These are phyloP conservation scores for Hypoxylon rickii DNA, from an alignment of 495 filamentous ascomycete species.

Conservation along the genomic window DNA sequence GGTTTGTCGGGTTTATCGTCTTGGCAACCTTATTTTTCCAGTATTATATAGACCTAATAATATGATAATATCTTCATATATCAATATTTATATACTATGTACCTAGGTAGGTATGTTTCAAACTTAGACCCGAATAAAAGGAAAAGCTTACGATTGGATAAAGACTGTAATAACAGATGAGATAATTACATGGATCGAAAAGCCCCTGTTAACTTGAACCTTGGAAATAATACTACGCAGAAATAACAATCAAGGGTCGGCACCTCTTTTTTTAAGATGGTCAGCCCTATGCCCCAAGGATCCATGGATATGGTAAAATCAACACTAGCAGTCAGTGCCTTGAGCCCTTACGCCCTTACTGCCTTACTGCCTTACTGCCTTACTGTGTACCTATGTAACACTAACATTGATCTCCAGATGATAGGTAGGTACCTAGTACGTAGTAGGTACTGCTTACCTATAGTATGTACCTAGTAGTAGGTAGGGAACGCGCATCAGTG, in stretches of 20 bases:
- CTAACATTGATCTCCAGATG: too few relatives aligned
- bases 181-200: slow-evolving; percentile 32
- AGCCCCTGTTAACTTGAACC: slow-evolving; percentile 2
- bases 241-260: slow-evolving; percentile 18
- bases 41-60: too few relatives aligned
- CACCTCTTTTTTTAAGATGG: slow-evolving; percentile 4
- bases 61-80: too few relatives aligned
- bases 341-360: too few relatives aligned
- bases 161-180: slow-evolving; percentile 17
- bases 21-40: slow-evolving; percentile 24
- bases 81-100: neutral
- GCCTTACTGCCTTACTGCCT: too few relatives aligned
- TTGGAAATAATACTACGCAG: slow-evolving; percentile 16
- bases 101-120: neutral
- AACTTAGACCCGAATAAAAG: slow-evolving; percentile 26
- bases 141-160: slow-evolving; percentile 23
- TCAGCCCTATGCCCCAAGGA: slow-evolving; percentile 34
- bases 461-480: neutral
- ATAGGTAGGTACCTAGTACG: neutral
- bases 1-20: slow-evolving; percentile 26
- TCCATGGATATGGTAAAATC: neutral
- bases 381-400: too few relatives aligned
- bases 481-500: too few relatives aligned
- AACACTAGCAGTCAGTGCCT: too few relatives aligned
- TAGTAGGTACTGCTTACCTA: too few relatives aligned